Evolutionary conservation across 1,139 yeast genomes (phyloP), one percentile per base, ranked within the genome.

Genomic region (Yamadazyma spencermartinsiae): DNA sequence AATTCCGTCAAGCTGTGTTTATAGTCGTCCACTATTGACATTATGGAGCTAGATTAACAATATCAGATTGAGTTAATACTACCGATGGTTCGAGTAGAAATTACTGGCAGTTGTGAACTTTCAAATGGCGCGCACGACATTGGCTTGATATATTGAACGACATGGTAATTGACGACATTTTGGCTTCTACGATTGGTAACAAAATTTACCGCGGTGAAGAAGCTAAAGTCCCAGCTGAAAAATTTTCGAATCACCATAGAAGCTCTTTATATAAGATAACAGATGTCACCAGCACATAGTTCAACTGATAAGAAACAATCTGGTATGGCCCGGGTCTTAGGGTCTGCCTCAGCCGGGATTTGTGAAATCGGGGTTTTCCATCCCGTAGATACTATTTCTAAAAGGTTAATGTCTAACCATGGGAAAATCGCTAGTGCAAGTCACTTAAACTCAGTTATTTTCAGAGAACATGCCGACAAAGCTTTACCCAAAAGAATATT

Each of bases 361-460:
- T 80, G 95, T 58, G 99, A 92, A 67, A 84, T 92, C 55, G 95
- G 86, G 44, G 95, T 94, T 29, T 92, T 92, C 80, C 99, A 92
- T 66, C 99, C 99, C 17, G 98, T 92, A 33, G 99, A 92, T 68
- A 92, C 99, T 40, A 86, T 90, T 57, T 90, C 98, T 52, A 92
- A 92, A 74, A 84, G 99, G 70, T 79, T 92, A 62, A 92, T 92
- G 99, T 85, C 96, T 42, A 92, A 92, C 73, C 87, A 84, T 51
- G 84, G 95, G 38, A 82, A 63, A 48, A 79, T 90, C 49, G 61
- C 85, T 31, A 72, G 79, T 26, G 60, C 76, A 14, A 44, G 78
- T 36, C 86, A 87, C 61, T 76, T 92, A 53, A 92, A 92, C 72
- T 55, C 74, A 37, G 97, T 92, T 40, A 84, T 92, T 46, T 94